Evolutionary conservation across 495 filamentous ascomycete genomes (phyloP), one percentile per base, ranked within the genome.

Genomic region (Penicillium simplicissimum): DNA sequence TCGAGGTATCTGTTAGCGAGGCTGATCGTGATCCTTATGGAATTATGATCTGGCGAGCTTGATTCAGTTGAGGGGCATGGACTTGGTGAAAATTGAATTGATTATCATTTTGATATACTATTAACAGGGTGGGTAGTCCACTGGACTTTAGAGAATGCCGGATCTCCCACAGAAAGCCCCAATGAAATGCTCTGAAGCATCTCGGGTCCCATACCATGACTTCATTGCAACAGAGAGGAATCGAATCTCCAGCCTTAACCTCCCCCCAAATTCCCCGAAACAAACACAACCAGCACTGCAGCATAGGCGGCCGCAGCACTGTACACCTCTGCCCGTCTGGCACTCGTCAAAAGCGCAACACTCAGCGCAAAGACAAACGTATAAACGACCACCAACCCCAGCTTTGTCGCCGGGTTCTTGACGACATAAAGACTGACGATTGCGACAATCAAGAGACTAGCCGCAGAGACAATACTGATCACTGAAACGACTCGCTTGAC

Each of bases 11-110:
- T 62, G 86, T 95, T 49, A 96, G 92, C 70, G 82, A 88, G 69
- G 79, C 75, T 55, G 95, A 98, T 77, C 80, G 83, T 36, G 95
- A 98, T 81, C 88, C 88, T 2, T 91, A 85, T 77, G 85, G 84
- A 19, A 85, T 91, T 64, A 82, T 90, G 67, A 77, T 88, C 47
- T 71, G 79, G 60, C 80, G 79, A 5, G 19, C 28, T 52, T 55
- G 23, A 42, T n/a, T 11, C 8, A 55, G 35, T 21, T 5, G 6
- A 52, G 25, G 15, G 23, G 8, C 25, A 33, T 52, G 25, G 14
- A 11, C 11, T 48, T 28, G 8, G 8, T 48, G n/a, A 14, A 23
- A 25, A 15, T 15, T 6, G 37, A n/a, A 14, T 15, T 6, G 37
- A 48, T 10, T 4, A 48, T 6, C 6, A 48, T 15, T 21, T 19